Percentiles rank a stretch among this genome's conserved stretches.
phyloP scores from a whole-genome alignment of 2,329 filamentous ascomycete genomes.

The Ascocoryne sarcoides region DNA sequence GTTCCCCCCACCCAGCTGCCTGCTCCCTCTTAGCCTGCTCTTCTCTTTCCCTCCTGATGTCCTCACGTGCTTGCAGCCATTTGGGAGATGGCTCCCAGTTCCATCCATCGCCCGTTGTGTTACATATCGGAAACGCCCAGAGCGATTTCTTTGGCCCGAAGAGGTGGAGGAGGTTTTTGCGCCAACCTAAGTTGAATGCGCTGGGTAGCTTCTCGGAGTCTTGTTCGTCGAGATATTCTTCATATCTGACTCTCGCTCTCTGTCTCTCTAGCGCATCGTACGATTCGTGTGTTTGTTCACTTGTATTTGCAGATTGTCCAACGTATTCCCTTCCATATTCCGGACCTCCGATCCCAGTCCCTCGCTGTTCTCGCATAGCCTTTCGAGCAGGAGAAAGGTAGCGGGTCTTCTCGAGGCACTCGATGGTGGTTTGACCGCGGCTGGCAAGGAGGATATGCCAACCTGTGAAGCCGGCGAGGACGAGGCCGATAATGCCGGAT shows the following conservation, averaged over 20 bases:
- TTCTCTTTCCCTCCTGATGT: conserved; percentile 47
- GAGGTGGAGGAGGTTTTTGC: conserved; percentile 68
- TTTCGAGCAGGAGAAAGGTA: conserved; percentile 76
- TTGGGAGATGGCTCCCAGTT: conserved; percentile 76
- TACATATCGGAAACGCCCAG: conserved; percentile 76
- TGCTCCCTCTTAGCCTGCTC: conserved; percentile 55
- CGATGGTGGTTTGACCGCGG: conserved; percentile 84
- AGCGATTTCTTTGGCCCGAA: conserved; percentile 66
- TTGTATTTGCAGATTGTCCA: conserved; percentile 12
- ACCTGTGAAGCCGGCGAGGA: conserved; percentile 77
- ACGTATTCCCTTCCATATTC: conserved; percentile 62
- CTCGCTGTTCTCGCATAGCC: conserved; percentile 57
- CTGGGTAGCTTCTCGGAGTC: conserved; percentile 83
- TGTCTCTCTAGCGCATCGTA: conserved; percentile 51
- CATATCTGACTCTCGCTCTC: conserved; percentile 59
- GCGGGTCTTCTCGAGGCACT: conserved; percentile 89
- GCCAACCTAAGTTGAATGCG: conserved; percentile 85
- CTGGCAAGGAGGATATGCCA: conserved; percentile 85
- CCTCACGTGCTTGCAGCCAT: conserved; percentile 66
- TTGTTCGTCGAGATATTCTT: conserved; percentile 79
- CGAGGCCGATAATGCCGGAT: conserved; percentile 82
- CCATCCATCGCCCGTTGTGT: conserved; percentile 89
- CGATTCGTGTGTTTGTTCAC: conserved; percentile 13
- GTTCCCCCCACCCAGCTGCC: conserved; percentile 56
- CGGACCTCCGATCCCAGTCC: conserved; percentile 34